Evolutionary conservation across 495 filamentous ascomycete species (phyloP).

Genomic region (Neurospora sp.): DNA sequence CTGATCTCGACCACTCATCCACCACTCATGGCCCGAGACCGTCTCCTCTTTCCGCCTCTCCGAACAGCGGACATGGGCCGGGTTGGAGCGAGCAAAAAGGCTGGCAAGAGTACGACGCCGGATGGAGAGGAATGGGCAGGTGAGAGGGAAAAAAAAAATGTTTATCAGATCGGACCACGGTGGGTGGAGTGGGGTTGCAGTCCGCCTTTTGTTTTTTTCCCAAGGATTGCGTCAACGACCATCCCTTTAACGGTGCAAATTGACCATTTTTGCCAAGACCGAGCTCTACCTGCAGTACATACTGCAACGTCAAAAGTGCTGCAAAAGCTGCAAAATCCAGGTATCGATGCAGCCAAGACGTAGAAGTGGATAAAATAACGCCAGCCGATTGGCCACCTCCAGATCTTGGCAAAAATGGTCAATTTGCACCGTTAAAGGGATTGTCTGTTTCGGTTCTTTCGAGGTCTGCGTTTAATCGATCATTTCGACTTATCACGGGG

Average conservation of each 20-base stretch:
- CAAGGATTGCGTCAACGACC: constrained; percentile 1
- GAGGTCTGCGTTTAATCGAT: too few species aligned
- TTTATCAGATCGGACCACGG: constrained; percentile 25
- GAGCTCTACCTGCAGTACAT: too few species aligned
- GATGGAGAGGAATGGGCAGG: background rate
- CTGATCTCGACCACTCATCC: constrained; percentile 5
- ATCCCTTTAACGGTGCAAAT: too few species aligned
- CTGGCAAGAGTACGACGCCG: constrained; percentile 2
- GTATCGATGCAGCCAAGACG: too few species aligned
- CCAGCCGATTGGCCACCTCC: too few species aligned
- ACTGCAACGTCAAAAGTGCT: too few species aligned
- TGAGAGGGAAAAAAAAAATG: constrained; percentile 9
- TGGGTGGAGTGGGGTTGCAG: background rate
- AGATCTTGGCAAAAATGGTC: too few species aligned
- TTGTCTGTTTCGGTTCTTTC: background rate
- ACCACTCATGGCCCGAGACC: background rate
- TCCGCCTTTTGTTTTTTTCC: background rate
- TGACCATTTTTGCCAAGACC: too few species aligned
- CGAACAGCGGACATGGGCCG: constrained; percentile 7
- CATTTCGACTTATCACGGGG: background rate
- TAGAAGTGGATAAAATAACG: too few species aligned
- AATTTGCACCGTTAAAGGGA: too few species aligned
- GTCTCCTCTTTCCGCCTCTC: constrained; percentile 7
- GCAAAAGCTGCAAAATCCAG: too few species aligned
- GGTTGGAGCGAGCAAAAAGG: background rate